Base-by-base conservation (phyloP, 768 basidiomycete genomes). In the Hericium alpestre region DNA sequence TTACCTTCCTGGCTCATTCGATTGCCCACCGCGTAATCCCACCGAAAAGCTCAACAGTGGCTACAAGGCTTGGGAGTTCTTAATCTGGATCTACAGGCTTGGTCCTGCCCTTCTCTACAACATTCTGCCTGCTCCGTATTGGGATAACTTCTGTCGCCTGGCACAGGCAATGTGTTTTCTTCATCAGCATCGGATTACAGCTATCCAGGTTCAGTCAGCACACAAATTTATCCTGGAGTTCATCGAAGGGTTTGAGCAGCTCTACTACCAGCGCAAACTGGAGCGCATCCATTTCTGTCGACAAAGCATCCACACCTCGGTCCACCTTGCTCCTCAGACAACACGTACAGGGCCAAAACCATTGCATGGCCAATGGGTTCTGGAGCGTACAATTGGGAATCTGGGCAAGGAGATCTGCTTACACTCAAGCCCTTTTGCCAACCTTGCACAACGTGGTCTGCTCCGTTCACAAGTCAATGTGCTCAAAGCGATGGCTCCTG, bases 1-100 rank as follows among this genome's bases (percentile, higher is more conserved):
- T 2, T 76, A 71, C 54, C 60, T 76, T 20, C 74, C 74, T 23
- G 66, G 67, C 0, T 74, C 70, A 0, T 76, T 75, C 64, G 71
- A 75, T 60, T 65, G 70, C 11, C 39, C 39, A 11, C 39, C 39
- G 2, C 39, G 39, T n/a, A 40, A 40, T 40, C 39, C 39, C n/a
- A n/a, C 39, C n/a, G 39, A 40, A n/a, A 40, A 40, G 39, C 11
- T 40, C 11, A 12, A 11, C 11, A 40, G 39, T 40, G 39, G 39
- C n/a, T 40, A 40, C 39, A 40, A 40, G 39, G 39, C 39, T n/a
- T 40, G 39, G 39, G 39, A 40, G 39, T 40, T 40, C 39, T 40
- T 40, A n/a, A 40, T n/a, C 11, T 40, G n/a, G 12, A 40, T 40
- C n/a, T 40, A 53, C 37, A 61, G 59, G 10, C 50, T 65, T 2